A percentile compares a stretch with the other conserved stretches of the same genome.
Evolutionary conservation across 768 basidiomycete species (phyloP).

Genomic region (Russula griseocarnosa): DNA sequence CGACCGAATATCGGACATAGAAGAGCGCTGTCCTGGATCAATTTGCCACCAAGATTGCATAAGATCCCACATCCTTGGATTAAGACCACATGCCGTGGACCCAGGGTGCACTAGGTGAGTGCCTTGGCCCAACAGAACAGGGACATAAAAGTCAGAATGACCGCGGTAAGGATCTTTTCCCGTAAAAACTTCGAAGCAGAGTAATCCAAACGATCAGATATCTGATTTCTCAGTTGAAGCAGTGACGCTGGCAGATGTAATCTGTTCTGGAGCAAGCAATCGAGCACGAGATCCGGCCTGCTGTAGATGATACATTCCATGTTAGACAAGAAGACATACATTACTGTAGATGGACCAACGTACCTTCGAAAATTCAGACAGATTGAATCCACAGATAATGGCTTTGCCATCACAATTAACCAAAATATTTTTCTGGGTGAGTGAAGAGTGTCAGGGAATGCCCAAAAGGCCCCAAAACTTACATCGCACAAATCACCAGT

Average conservation of each 20-base stretch:
- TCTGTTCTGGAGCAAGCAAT: constrained; percentile 21
- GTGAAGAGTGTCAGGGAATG: background rate
- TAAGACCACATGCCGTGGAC: constrained; percentile 3
- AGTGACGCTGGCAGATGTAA: background rate
- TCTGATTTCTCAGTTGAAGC: constrained; percentile 10
- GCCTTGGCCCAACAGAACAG: constrained; percentile 6
- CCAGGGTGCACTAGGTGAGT: constrained; percentile 8
- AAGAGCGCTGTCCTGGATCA: constrained; percentile 1
- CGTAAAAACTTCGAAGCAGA: constrained; percentile 19
- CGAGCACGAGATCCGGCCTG: constrained; percentile 25
- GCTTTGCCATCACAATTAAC: constrained; percentile 41
- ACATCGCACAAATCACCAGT: constrained; percentile 30
- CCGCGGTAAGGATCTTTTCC: constrained; percentile 14
- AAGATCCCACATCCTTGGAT: constrained; percentile 19
- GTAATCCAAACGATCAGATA: constrained; percentile 21
- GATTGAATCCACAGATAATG: constrained; percentile 45
- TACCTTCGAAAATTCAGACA: constrained; percentile 32
- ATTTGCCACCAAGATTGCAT: constrained; percentile 20
- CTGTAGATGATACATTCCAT: constrained; percentile 15
- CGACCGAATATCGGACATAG: background rate
- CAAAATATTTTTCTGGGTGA: constrained; percentile 43
- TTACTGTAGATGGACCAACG: background rate
- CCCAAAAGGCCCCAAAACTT: constrained; percentile 2
- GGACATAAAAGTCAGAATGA: constrained; percentile 2
- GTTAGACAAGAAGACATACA: background rate